phyloP scores from a whole-genome alignment of 371 early-diverging fungal species.

The Quaeritorhiza haematococci region DNA sequence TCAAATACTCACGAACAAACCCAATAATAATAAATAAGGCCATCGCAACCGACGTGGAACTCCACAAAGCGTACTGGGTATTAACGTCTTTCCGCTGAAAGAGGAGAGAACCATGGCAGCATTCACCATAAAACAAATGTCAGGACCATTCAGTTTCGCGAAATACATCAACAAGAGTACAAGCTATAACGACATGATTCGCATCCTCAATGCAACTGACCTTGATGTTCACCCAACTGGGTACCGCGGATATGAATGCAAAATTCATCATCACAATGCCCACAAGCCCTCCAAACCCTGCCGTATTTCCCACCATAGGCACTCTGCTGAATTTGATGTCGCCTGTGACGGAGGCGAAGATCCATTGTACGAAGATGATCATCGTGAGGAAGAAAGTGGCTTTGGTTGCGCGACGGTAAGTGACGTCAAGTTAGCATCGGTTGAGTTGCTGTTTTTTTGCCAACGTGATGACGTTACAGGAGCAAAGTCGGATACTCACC shows the following conservation, averaged over 20 bases:
- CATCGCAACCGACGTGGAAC: slow-evolving; percentile 1
- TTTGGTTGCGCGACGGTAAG: slow-evolving; percentile 1
- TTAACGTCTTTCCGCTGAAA: background rate
- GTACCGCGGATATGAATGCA: slow-evolving; percentile 25
- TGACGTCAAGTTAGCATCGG: background rate
- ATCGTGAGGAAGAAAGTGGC: slow-evolving; percentile 17
- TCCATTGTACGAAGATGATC: slow-evolving; percentile 24
- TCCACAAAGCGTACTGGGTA: slow-evolving; percentile 10
- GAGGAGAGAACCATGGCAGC: too few species aligned
- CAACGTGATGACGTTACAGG: background rate
- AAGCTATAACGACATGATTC: too few species aligned
- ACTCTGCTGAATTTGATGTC: too few species aligned
- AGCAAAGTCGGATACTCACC: slow-evolving; percentile 2
- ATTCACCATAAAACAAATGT: too few species aligned
- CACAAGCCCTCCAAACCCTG: slow-evolving; percentile 13
- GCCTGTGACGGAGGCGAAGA: slow-evolving; percentile 16
- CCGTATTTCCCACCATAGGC: background rate
- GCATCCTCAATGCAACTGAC: too few species aligned
- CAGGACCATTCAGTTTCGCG: too few species aligned
- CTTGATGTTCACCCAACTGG: slow-evolving; percentile 26
- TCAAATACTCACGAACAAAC: background rate
- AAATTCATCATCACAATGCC: slow-evolving; percentile 28
- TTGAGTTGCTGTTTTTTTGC: slow-evolving; percentile 7
- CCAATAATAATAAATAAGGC: slow-evolving; percentile 11
- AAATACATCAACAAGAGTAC: too few species aligned